phyloP scores from a whole-genome alignment of 192 early-diverging fungal genomes.

The Backusella australiensis region DNA sequence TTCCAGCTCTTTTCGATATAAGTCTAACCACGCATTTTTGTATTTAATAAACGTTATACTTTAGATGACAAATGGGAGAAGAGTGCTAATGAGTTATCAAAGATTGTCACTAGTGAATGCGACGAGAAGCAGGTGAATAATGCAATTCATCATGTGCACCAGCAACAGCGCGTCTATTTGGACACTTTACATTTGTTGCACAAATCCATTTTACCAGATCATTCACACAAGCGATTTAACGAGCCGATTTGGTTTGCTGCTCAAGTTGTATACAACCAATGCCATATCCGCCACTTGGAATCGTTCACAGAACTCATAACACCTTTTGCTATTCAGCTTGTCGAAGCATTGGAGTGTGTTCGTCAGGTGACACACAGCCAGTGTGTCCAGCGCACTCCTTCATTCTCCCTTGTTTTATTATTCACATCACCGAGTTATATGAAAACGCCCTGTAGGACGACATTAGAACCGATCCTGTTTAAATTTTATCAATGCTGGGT shows the following conservation, averaged over 20 bases:
- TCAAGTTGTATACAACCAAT: not conserved
- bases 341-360: not conserved
- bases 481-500: not conserved
- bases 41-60: not conserved
- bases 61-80: constrained; percentile 11
- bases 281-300: constrained; percentile 11
- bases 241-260: constrained; percentile 17
- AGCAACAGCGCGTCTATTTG: constrained; percentile 9
- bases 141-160: constrained; percentile 8
- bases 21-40: not conserved
- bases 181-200: constrained; percentile 15
- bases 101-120: not conserved
- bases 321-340: not conserved
- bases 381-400: not conserved
- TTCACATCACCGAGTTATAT: not conserved
- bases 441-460: not conserved
- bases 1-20: not conserved
- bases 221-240: not conserved
- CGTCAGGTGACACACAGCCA: not conserved
- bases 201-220: not conserved
- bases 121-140: not conserved
- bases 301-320: not conserved
- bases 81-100: not conserved
- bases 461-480: not conserved
- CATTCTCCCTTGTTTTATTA: not conserved